phyloP scores from a whole-genome alignment of 495 filamentous ascomycete genomes.

The Pyrenopolyporus hunteri region DNA sequence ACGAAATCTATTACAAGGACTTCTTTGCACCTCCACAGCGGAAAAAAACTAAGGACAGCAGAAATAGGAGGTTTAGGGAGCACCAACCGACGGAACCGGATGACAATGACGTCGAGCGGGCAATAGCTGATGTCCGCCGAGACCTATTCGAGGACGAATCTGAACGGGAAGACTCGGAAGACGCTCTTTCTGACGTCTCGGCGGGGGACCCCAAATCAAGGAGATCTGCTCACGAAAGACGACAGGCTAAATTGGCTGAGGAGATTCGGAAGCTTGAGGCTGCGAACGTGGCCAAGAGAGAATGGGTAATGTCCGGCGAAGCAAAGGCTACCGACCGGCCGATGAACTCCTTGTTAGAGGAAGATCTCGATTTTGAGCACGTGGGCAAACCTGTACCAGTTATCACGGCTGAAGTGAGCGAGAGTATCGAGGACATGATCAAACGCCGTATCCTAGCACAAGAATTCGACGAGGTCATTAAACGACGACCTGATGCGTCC shows the following conservation, averaged over 20 bases:
- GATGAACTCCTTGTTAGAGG: slow-evolving; percentile 88
- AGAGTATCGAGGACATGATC: slow-evolving; percentile 91
- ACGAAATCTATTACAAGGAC: slow-evolving; percentile 83
- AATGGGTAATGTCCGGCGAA: slow-evolving; percentile 92
- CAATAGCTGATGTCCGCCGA: slow-evolving; percentile 88
- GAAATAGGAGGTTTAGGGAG: slow-evolving; percentile 46
- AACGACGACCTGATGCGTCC: slow-evolving; percentile 75
- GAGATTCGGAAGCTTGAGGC: slow-evolving; percentile 91
- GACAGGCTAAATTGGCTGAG: slow-evolving; percentile 80
- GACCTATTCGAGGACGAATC: slow-evolving; percentile 89
- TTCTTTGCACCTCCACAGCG: slow-evolving; percentile 86
- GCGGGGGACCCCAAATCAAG: slow-evolving; percentile 61
- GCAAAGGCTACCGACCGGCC: slow-evolving; percentile 82
- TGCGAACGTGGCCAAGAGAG: slow-evolving; percentile 85
- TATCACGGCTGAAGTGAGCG: slow-evolving; percentile 90
- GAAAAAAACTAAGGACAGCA: slow-evolving; percentile 62
- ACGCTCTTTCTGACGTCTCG: slow-evolving; percentile 61
- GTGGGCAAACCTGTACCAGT: slow-evolving; percentile 95
- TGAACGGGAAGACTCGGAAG: slow-evolving; percentile 60
- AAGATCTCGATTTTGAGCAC: slow-evolving; percentile 94
- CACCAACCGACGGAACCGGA: slow-evolving; percentile 43
- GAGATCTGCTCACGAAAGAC: slow-evolving; percentile 82
- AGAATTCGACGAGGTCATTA: slow-evolving; percentile 92
- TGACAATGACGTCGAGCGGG: slow-evolving; percentile 75
- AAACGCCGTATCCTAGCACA: slow-evolving; percentile 89